phyloP scores from a whole-genome alignment of 768 basidiomycete species.

The Asterophora parasitica region DNA sequence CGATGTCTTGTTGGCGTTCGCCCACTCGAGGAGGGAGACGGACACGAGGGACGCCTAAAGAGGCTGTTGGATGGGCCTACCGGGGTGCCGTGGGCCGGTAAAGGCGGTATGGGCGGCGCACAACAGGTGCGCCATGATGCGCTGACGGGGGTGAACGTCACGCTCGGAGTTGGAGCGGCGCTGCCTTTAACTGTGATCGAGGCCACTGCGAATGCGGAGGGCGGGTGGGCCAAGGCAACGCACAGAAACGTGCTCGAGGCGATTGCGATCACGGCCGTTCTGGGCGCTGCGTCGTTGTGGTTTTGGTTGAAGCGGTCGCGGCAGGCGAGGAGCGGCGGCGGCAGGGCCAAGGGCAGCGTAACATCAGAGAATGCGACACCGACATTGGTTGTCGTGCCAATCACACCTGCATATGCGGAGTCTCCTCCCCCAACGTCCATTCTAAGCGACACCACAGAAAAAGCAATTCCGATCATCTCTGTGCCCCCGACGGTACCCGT shows the following conservation, averaged over 20 bases:
- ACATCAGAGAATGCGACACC: constrained; percentile 3
- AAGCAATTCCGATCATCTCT: not conserved
- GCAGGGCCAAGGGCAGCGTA: not conserved
- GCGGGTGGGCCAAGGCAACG: constrained; percentile 10
- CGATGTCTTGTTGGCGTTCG: constrained; percentile 64
- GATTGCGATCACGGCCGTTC: constrained; percentile 19
- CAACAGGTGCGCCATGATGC: constrained; percentile 3
- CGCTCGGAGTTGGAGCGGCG: not conserved
- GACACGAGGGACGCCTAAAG: constrained; percentile 36
- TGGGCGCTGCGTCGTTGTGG: constrained; percentile 28
- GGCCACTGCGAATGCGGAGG: not conserved
- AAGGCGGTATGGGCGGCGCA: not conserved
- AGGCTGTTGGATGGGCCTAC: constrained; percentile 60
- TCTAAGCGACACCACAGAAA: not conserved
- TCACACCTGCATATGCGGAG: not conserved
- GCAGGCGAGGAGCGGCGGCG: constrained; percentile 1
- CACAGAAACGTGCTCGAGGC: constrained; percentile 21
- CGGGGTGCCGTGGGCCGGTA: constrained; percentile 8
- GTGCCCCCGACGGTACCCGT: not conserved
- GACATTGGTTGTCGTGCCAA: not conserved
- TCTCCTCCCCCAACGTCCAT: not conserved
- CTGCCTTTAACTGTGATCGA: not conserved
- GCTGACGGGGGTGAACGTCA: constrained; percentile 1
- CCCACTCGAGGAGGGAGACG: constrained; percentile 47
- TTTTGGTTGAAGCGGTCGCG: constrained; percentile 24